phyloP scores from a whole-genome alignment of 495 filamentous ascomycete genomes.

The Talaromyces stipitatus region DNA sequence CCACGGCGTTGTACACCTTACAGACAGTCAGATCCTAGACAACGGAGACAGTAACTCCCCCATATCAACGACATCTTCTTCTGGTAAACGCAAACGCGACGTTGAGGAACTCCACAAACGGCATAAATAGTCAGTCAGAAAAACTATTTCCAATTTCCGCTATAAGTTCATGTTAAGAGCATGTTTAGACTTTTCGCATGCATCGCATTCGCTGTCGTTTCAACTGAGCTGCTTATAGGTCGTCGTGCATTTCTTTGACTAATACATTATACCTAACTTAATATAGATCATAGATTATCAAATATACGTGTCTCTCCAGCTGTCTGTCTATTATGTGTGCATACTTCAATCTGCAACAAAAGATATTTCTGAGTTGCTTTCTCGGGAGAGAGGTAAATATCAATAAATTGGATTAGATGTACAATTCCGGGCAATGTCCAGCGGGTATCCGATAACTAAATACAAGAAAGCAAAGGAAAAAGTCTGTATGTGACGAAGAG shows the following conservation, averaged over 20 bases:
- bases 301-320: background rate
- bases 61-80: background rate
- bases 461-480: background rate
- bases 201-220: conserved; percentile 1
- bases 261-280: background rate
- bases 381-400: too few relatives aligned
- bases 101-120: conserved; percentile 12
- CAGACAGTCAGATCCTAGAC: conserved; percentile 25
- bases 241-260: background rate
- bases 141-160: too few relatives aligned
- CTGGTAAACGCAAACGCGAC: conserved; percentile 32
- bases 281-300: background rate
- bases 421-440: background rate
- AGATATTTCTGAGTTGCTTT: too few relatives aligned
- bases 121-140: background rate
- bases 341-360: too few relatives aligned
- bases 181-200: conserved; percentile 1
- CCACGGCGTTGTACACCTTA: conserved; percentile 26
- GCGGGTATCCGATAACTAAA: background rate
- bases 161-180: background rate
- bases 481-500: background rate
- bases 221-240: background rate
- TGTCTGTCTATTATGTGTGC: too few relatives aligned
- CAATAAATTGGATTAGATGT: background rate
- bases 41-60: conserved; percentile 7